These are phyloP conservation scores for Cyclocybe cylindracea DNA, from an alignment of 768 basidiomycete species.

Conservation along the genomic window DNA sequence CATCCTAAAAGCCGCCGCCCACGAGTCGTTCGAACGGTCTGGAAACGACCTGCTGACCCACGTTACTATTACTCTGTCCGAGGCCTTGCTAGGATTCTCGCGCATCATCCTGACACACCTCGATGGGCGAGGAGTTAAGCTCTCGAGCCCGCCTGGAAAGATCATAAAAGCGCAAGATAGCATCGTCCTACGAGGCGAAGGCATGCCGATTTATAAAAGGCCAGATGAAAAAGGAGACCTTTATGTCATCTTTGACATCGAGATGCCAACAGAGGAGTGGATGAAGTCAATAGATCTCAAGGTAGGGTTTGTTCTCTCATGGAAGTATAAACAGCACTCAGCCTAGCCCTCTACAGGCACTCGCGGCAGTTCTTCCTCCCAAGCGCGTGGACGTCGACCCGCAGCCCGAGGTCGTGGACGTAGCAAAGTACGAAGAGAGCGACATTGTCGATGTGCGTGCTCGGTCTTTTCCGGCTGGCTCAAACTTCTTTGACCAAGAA, in stretches of 20 bases:
- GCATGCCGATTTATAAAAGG: slow-evolving; percentile 81
- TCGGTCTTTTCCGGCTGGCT: slow-evolving; percentile 72
- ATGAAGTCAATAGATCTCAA: slow-evolving; percentile 59
- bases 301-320: slow-evolving; percentile 34
- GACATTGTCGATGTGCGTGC: slow-evolving; percentile 84
- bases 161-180: slow-evolving; percentile 75
- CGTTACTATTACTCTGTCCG: slow-evolving; percentile 87
- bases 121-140: slow-evolving; percentile 88
- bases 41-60: slow-evolving; percentile 80
- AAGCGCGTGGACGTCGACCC: slow-evolving; percentile 78
- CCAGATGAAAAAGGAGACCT: slow-evolving; percentile 76
- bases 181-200: slow-evolving; percentile 79
- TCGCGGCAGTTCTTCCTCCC: slow-evolving; percentile 70
- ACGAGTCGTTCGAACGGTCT: slow-evolving; percentile 82
- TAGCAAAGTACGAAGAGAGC: slow-evolving; percentile 72
- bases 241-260: slow-evolving; percentile 79
- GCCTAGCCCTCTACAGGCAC: slow-evolving; percentile 42
- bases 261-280: slow-evolving; percentile 88
- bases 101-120: slow-evolving; percentile 89
- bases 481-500: slow-evolving; percentile 77
- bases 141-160: slow-evolving; percentile 73
- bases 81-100: slow-evolving; percentile 94
- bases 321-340: background rate
- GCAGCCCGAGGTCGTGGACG: slow-evolving; percentile 67
- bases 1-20: slow-evolving; percentile 63